Conservation (phyloP, 1,284 basidiomycete species). For the Phylloporus gajari region DNA sequence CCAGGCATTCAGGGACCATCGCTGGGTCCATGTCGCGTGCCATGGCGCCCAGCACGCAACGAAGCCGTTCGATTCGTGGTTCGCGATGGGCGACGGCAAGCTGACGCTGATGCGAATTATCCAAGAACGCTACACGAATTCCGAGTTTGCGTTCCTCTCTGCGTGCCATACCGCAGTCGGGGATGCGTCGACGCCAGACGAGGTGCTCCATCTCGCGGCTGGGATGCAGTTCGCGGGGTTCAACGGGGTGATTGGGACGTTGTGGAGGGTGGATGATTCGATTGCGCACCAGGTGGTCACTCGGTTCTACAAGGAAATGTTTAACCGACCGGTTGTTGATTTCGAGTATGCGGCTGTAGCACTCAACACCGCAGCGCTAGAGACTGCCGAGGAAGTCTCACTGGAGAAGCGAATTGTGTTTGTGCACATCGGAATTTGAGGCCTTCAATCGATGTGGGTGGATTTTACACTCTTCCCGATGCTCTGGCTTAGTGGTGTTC, state of each 20-base stretch:
- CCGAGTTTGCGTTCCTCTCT: background rate
- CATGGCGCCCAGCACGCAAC: background rate
- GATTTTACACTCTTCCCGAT: background rate
- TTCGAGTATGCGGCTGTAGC: background rate
- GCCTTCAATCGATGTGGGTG: background rate
- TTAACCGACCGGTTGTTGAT: background rate
- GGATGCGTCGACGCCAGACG: background rate
- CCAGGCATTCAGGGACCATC: background rate
- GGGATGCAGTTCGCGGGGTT: no score
- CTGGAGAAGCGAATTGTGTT: no score
- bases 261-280: no score
- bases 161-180: background rate
- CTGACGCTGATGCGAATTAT: no score
- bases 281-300: no score
- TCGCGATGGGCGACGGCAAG: no score
- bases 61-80: background rate
- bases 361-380: background rate
- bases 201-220: conserved; percentile 3
- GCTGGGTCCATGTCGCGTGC: background rate
- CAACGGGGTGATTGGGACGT: background rate
- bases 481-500: background rate
- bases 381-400: background rate
- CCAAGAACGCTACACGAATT: background rate
- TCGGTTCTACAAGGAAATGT: no score
- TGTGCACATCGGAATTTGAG: background rate